Evolutionary conservation across 306 rosid species (phyloP).

Genomic region (Fragaria vesca): DNA sequence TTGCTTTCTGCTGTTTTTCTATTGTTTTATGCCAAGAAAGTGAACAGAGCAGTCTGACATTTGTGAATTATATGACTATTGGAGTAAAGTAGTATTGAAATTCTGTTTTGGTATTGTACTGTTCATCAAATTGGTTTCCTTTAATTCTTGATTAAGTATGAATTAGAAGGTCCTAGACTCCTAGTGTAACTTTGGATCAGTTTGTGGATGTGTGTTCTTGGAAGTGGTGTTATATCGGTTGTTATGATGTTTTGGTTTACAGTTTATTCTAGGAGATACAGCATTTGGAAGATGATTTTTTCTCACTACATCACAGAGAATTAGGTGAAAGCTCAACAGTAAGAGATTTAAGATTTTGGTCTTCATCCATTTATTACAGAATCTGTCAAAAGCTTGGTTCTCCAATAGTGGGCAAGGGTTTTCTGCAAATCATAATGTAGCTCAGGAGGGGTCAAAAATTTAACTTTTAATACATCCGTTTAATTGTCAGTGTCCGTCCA

Average conservation of each 20-base stretch:
- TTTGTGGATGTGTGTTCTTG: not conserved
- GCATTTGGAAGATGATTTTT: not conserved
- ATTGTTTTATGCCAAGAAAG: conserved; percentile 3
- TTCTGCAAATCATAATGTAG: not conserved
- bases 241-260: not conserved
- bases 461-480: not conserved
- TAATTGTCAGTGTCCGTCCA: not conserved
- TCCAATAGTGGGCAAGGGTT: conserved; percentile 5
- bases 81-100: not conserved
- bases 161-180: not conserved
- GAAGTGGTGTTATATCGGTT: conserved; percentile 1
- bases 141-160: not conserved
- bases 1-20: not conserved
- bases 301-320: not conserved
- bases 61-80: not conserved
- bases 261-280: not conserved
- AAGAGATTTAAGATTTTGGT: not conserved
- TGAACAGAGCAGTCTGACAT: not conserved
- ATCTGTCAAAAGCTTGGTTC: not conserved
- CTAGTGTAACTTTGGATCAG: not conserved
- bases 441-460: not conserved
- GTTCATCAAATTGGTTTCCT: not conserved
- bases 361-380: conserved; percentile 12
- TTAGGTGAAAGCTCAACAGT: not conserved
- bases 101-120: not conserved